Evolutionary conservation across 2,329 filamentous ascomycete species (phyloP).

Genomic region (Scytalidium lignicola): DNA sequence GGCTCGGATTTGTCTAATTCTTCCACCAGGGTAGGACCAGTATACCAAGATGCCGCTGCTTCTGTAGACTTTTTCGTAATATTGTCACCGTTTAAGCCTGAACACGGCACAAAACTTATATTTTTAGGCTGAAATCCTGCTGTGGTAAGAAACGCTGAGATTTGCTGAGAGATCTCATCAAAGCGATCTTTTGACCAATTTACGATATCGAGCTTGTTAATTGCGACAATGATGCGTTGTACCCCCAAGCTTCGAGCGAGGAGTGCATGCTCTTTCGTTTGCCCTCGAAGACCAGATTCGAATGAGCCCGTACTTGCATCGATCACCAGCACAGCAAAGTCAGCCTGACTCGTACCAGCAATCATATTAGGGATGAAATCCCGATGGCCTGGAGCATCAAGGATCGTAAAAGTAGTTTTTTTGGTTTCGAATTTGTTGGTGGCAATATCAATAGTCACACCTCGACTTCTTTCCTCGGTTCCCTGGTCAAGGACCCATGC

Average conservation of each 20-base stretch:
- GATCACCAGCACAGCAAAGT: slow-evolving; percentile 91
- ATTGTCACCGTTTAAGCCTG: slow-evolving; percentile 85
- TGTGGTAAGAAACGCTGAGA: slow-evolving; percentile 73
- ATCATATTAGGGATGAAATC: slow-evolving; percentile 99
- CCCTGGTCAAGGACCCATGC: slow-evolving; percentile 97
- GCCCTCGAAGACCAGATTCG: slow-evolving; percentile 86
- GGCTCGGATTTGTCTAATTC: slow-evolving; percentile 82
- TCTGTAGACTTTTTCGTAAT: slow-evolving; percentile 57
- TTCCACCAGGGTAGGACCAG: slow-evolving; percentile 70
- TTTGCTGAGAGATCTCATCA: slow-evolving; percentile 77
- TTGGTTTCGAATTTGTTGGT: slow-evolving; percentile 92
- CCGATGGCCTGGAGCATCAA: slow-evolving; percentile 89
- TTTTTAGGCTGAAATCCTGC: slow-evolving; percentile 80
- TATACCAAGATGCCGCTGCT: slow-evolving; percentile 69
- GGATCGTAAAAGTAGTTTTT: slow-evolving; percentile 81
- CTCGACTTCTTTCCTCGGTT: slow-evolving; percentile 79
- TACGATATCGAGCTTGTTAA: slow-evolving; percentile 92
- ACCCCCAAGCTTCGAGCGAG: slow-evolving; percentile 88
- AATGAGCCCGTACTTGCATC: slow-evolving; percentile 88
- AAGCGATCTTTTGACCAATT: slow-evolving; percentile 80
- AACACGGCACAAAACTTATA: slow-evolving; percentile 82
- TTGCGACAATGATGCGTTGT: slow-evolving; percentile 77
- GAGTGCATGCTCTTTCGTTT: slow-evolving; percentile 90
- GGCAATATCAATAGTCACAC: slow-evolving; percentile 95
- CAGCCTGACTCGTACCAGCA: slow-evolving; percentile 89